Evolutionary conservation across 2,329 filamentous ascomycete species (phyloP).

Genomic region (Fusarium multiceps): DNA sequence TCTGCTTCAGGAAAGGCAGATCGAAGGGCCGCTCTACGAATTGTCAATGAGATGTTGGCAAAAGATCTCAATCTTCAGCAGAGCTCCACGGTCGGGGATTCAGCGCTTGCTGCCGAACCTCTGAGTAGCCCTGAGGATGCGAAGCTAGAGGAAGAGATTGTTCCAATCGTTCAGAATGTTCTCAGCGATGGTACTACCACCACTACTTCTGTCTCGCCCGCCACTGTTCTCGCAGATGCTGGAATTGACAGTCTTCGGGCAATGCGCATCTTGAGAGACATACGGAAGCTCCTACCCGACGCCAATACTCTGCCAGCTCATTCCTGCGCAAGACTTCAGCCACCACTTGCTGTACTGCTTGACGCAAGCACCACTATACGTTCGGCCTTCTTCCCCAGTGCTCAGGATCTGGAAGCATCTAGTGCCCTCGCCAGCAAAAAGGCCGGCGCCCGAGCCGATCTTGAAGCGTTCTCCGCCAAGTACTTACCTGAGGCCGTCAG

Average conservation of each 20-base stretch:
- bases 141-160: not conserved
- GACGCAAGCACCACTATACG: not conserved
- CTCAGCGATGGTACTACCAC: not conserved
- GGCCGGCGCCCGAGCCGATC: not conserved
- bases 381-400: slow-evolving; percentile 4
- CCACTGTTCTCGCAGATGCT: not conserved
- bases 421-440: rapidly evolving
- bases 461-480: not conserved
- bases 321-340: not conserved
- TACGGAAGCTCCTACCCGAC: not conserved
- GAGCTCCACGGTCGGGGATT: rapidly evolving
- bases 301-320: not conserved
- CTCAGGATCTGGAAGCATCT: rapidly evolving
- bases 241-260: slow-evolving; percentile 24
- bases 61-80: rapidly evolving
- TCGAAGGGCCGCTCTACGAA: not conserved
- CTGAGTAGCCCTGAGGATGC: not conserved
- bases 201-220: not conserved
- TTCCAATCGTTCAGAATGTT: not conserved
- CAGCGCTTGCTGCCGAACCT: rapidly evolving
- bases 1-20: slow-evolving; percentile 20
- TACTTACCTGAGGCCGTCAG: not conserved
- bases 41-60: not conserved
- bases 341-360: slow-evolving; percentile 9
- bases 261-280: slow-evolving; percentile 22